Evolutionary conservation across 2,329 filamentous ascomycete genomes (phyloP), one percentile per base, ranked within the genome.

Genomic region (Phyllosticta citriasiana): DNA sequence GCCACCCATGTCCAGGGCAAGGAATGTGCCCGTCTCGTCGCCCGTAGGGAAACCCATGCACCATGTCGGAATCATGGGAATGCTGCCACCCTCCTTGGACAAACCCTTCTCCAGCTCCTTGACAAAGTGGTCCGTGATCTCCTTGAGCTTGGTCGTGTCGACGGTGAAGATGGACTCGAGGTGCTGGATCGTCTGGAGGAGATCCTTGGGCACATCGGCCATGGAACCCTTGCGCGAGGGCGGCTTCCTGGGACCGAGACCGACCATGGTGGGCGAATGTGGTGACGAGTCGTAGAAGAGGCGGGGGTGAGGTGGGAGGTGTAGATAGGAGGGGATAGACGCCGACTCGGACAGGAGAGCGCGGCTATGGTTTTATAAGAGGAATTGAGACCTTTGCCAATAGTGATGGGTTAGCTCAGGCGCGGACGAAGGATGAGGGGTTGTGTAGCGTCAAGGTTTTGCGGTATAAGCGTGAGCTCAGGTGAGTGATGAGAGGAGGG

Each of bases 41-140:
- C 93, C 93, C 71, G 89, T 88, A 50, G 93, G 93, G 74, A 90
- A 92, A 57, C 85, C 85, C 86, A 97, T 91, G 64, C 95, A 92
- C 93, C 93, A 97, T 63, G 93, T 97, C 62, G 93, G 89, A 77
- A 96, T 97, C 93, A 97, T 97, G 65, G 93, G 93, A 75, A 99
- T 97, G 74, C 88, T 95, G 63, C 91, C 92, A 64, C 93, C 93
- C 76, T 96, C 88, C 62, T 91, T 87, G 60, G 83, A 88, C 59
- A 97, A 81, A 88, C 89, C 91, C 77, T 96, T 96, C 65, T 86
- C 83, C 60, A 99, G 84, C 79, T 99, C 94, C 35, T 82, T 82
- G 57, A 95, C 82, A 73, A 99, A 99, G 74, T 96, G 93, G 59
- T 89, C 81, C 52, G 91, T 93, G 70, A 99, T 92, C 66, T 88